Evolutionary conservation across 2,329 filamentous ascomycete species (phyloP), one percentile per base, ranked within the genome.

Genomic region (Penicillium sp.): DNA sequence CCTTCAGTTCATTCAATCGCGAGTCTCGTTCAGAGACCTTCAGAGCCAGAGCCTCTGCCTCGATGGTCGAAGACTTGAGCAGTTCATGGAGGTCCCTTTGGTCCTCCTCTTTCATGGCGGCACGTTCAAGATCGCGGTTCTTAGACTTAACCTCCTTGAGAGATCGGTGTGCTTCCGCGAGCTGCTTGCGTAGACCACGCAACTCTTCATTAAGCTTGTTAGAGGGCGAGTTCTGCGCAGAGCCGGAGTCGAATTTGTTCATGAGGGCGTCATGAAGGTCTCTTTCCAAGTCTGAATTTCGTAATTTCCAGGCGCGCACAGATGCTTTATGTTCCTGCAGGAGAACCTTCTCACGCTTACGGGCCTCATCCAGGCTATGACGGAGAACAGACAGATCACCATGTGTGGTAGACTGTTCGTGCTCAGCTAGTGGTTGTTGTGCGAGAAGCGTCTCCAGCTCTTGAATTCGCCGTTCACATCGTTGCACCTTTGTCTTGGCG

Each of bases 21-120:
- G 84, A 80, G 54, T 91, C 87, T 59, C 89, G 87, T 67, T 90
- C 85, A 6, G 83, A 80, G 27, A 95, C 81, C 67, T 90, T 87
- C 56, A 90, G 81, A 64, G 90, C 87, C n/a, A 95, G 80, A 33
- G 87, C 83, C 71, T 90, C 85, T 43, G 81, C 75, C 65, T 82
- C 81, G 2, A 78, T 72, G 6, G 77, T 74, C 8, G 78, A 76
- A 14, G 78, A 76, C 63, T 80, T 77, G 19, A 81, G 71, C 2
- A 82, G 61, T 46, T 79, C 76, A 50, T 79, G 77, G 31, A 79
- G 71, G 43, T 78, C 76, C 49, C 70, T 74, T 48, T 78, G 73
- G 50, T 79, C 75, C 51, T 78, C 74, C 29, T 77, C 73, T 47
- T 69, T 69, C 61, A 75, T 72, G 3, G 79, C 76, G 9, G 87